Percentiles rank a stretch among this genome's conserved stretches.
phyloP scores from a whole-genome alignment of 1,284 basidiomycete species.

The Gomphus sp. region DNA sequence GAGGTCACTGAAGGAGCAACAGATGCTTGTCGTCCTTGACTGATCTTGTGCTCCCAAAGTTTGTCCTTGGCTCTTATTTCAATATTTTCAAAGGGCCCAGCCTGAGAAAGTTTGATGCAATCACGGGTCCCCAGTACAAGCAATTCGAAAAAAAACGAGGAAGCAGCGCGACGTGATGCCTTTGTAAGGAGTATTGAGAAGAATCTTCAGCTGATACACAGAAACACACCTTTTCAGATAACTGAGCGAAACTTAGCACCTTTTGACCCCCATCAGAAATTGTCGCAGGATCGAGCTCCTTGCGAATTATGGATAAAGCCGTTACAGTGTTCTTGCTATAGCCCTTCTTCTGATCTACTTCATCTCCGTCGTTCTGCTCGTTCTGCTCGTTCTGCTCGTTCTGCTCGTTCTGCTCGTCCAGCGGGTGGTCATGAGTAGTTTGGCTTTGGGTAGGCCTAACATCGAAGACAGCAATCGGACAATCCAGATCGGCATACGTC shows the following conservation, averaged over 20 bases:
- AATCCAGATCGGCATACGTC: slow-evolving; percentile 58
- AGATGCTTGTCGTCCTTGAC: slow-evolving; percentile 7
- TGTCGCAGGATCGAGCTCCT: slow-evolving; percentile 52
- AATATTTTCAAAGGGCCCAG: slow-evolving; percentile 76
- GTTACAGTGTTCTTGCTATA: slow-evolving; percentile 89
- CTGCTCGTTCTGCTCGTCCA: slow-evolving; percentile 28
- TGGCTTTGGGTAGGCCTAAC: slow-evolving; percentile 30
- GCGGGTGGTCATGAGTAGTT: slow-evolving; percentile 30
- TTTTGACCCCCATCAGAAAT: slow-evolving; percentile 38
- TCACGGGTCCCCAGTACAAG: slow-evolving; percentile 91
- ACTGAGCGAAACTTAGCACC: slow-evolving; percentile 61
- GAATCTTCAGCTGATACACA: neutral
- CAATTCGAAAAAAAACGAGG: slow-evolving; percentile 96
- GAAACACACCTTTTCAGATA: slow-evolving; percentile 59
- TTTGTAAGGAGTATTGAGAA: slow-evolving; percentile 21
- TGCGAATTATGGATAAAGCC: slow-evolving; percentile 75
- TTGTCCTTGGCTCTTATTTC: slow-evolving; percentile 75
- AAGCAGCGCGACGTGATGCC: slow-evolving; percentile 85
- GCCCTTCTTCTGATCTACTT: slow-evolving; percentile 48
- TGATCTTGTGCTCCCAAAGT: slow-evolving; percentile 50
- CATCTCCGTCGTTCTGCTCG: slow-evolving; percentile 28
- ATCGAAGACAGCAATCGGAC: slow-evolving; percentile 82
- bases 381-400: slow-evolving; percentile 15
- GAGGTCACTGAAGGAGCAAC: slow-evolving; percentile 9
- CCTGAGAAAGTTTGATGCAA: slow-evolving; percentile 75